Percentiles rank a stretch among this genome's conserved stretches.
Evolutionary conservation across 1,139 yeast species (phyloP).

Genomic region (Lodderomyces orthopsilosis): DNA sequence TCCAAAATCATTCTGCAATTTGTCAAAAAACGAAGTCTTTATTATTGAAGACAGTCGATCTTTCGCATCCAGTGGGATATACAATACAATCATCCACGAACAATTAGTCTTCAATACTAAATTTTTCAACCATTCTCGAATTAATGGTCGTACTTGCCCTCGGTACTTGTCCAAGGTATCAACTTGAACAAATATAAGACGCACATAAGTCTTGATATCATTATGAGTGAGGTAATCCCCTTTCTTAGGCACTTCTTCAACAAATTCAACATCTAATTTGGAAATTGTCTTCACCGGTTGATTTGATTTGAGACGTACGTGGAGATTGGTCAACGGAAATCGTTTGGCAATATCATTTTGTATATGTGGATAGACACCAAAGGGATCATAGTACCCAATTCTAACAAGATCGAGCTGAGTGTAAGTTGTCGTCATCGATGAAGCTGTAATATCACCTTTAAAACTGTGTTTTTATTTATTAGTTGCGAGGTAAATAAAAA

Average conservation of each 20-base stretch:
- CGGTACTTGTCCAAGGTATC: conserved; percentile 72
- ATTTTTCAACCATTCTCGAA: conserved; percentile 73
- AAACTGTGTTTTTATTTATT: too few species aligned
- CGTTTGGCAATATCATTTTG: conserved; percentile 48
- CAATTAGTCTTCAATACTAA: conserved; percentile 42
- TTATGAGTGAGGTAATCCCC: conserved; percentile 5
- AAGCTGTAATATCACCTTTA: too few species aligned
- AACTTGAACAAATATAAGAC: conserved; percentile 67
- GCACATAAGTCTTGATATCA: conserved; percentile 49
- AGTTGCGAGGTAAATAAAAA: too few species aligned
- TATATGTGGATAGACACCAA: conserved; percentile 59
- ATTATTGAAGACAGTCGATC: conserved; percentile 42
- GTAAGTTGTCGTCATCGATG: background rate
- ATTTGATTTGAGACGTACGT: conserved; percentile 65
- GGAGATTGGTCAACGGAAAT: conserved; percentile 70
- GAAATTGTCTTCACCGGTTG: conserved; percentile 68
- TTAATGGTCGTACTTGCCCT: conserved; percentile 73
- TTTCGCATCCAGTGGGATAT: conserved; percentile 44
- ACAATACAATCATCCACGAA: conserved; percentile 67
- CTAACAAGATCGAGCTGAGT: conserved; percentile 25
- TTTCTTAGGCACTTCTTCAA: conserved; percentile 57
- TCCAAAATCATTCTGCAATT: conserved; percentile 65
- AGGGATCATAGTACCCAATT: conserved; percentile 85
- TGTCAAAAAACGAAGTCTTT: conserved; percentile 60
- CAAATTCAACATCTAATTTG: conserved; percentile 53